Conservation (phyloP, 106 monocot genomes). For the Agapanthus africanus region DNA sequence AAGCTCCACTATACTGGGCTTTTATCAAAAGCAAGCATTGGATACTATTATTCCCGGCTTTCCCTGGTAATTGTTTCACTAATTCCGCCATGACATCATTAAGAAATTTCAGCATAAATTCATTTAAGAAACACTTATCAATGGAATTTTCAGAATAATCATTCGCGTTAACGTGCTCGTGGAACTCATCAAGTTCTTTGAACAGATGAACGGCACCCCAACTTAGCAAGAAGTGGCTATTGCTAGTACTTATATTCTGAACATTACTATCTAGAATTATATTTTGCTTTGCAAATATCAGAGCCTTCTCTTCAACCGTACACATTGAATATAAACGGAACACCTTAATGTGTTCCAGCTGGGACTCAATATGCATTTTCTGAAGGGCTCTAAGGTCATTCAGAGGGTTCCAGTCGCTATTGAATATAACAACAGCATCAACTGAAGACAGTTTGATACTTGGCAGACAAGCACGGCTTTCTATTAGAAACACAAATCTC, state of each 20-base stretch:
- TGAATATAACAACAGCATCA: conserved; percentile 76
- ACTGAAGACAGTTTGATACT: conserved; percentile 78
- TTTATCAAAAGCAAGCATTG: conserved; percentile 32
- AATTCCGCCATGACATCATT: conserved; percentile 51
- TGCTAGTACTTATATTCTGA: conserved; percentile 33
- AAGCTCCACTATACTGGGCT: conserved; percentile 38
- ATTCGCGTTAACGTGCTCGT: conserved; percentile 18
- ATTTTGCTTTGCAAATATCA: conserved; percentile 65
- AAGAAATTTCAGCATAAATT: conserved; percentile 29
- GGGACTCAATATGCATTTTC: conserved; percentile 60
- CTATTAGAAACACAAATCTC: conserved; percentile 86
- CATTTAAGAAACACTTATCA: conserved; percentile 34
- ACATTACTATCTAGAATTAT: conserved; percentile 56
- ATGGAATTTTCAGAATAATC: conserved; percentile 18
- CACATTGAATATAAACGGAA: conserved; percentile 73
- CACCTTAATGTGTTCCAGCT: conserved; percentile 33
- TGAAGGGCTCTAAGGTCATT: conserved; percentile 77
- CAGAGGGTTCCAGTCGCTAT: conserved; percentile 93
- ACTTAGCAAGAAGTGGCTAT: conserved; percentile 65
- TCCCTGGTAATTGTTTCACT: conserved; percentile 12
- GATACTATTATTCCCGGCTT: conserved; percentile 1
- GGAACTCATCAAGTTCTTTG: conserved; percentile 55
- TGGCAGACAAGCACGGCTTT: conserved; percentile 76
- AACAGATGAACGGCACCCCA: conserved; percentile 78
- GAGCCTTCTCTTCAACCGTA: conserved; percentile 83